Evolutionary conservation across 2,329 filamentous ascomycete species (phyloP), one percentile per base, ranked within the genome.

Genomic region (Fusarium bactridioides): DNA sequence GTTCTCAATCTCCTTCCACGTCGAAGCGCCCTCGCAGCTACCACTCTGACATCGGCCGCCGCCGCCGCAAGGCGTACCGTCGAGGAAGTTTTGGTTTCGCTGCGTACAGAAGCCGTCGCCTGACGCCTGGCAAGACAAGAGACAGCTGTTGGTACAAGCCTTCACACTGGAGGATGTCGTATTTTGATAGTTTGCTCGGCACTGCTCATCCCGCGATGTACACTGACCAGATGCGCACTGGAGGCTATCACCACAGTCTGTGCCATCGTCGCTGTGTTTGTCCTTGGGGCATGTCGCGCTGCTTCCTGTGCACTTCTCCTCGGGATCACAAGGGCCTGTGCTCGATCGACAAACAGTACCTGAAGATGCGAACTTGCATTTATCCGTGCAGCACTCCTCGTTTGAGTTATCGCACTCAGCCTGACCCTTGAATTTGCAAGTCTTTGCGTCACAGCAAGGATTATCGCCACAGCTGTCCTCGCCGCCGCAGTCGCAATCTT

Each of bases 401-500:
- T 95, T 97, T 73, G 86, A 84, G 18, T 90, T 88, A 80, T 96
- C 93, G 81, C 96, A 99, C 40, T 94, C 89, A 33, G 95, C 91
- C 72, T 86, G 88, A 61, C 83, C 80, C 60, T 87, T 92, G 85
- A 97, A 98, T 77, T 91, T 93, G 89, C 96, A 99, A 1, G 96
- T 98, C 7, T 83, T 88, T 4, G 94, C 83, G 76, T 99, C 87
- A 83, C 96, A 99, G 85, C 96, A 99, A 19, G 81, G 78, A 82
- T 98, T 96, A 77, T 86, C 82, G 29, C 86, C 89, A 80, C 96
- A 99, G 43, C 89, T 89, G 19, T 84, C 82, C 19, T 85, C 83
- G 61, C 95, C 95, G 70, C 96, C 96, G 78, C 96, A 99, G 82
- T 99, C 96, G 82, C 96, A 99, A 59, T 99, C 93, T 82, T 99